phyloP scores from a whole-genome alignment of 1,284 basidiomycete genomes.

The Ganoderma lingzhi region DNA sequence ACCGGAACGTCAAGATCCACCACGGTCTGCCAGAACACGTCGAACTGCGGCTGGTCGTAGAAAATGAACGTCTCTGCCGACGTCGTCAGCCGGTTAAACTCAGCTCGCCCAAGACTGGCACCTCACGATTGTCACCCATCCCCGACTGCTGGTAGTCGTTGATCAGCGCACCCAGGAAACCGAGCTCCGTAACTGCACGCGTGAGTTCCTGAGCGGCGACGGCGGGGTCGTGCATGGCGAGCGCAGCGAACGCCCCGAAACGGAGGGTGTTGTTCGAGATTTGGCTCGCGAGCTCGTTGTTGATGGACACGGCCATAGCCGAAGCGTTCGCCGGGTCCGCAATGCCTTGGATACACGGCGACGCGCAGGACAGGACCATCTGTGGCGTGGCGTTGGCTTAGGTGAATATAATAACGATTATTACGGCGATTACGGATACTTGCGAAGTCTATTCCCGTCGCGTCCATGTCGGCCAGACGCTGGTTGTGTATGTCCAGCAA shows the following conservation, averaged over 20 bases:
- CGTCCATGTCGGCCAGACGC: slow-evolving; percentile 6
- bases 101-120: neutral
- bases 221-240: slow-evolving; percentile 55
- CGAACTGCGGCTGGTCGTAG: slow-evolving; percentile 53
- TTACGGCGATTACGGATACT: neutral
- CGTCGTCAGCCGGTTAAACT: neutral
- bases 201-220: slow-evolving; percentile 49
- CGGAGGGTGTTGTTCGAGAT: slow-evolving; percentile 12
- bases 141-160: slow-evolving; percentile 12
- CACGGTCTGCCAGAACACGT: slow-evolving; percentile 53
- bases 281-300: slow-evolving; percentile 6
- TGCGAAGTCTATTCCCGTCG: slow-evolving; percentile 6
- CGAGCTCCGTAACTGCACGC: slow-evolving; percentile 50
- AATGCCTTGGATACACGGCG: slow-evolving; percentile 9
- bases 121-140: slow-evolving; percentile 5
- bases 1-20: slow-evolving; percentile 52
- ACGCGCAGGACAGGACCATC: slow-evolving; percentile 11
- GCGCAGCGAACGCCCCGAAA: slow-evolving; percentile 50
- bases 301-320: slow-evolving; percentile 2
- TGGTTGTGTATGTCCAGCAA: slow-evolving; percentile 10
- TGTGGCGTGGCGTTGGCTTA: neutral
- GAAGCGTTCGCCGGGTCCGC: slow-evolving; percentile 4
- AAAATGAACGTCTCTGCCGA: slow-evolving; percentile 36
- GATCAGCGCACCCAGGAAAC: slow-evolving; percentile 37
- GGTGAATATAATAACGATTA: neutral